Evolutionary conservation across 257 asterid species (phyloP).

Genomic region (Salvia splendens): DNA sequence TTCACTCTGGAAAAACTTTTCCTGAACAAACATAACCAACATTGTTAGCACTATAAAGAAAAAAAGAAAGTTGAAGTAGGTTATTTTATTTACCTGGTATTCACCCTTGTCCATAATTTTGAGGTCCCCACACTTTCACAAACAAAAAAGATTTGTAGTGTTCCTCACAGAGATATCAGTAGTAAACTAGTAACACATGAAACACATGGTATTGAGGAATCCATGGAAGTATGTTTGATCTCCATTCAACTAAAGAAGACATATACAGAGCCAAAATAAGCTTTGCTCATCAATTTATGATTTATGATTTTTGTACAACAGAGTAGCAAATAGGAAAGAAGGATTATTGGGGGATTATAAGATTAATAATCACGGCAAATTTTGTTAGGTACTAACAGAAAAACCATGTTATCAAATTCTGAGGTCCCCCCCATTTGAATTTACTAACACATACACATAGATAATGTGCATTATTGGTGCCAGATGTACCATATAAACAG

Average conservation of each 20-base stretch:
- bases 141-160: constrained; percentile 22
- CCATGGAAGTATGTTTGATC: constrained; percentile 15
- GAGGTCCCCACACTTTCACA: constrained; percentile 43
- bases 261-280: constrained; percentile 20
- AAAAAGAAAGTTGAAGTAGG: constrained; percentile 26
- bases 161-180: constrained; percentile 15
- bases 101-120: constrained; percentile 25
- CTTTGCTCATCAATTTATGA: constrained; percentile 11
- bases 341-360: constrained; percentile 1
- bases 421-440: constrained; percentile 29
- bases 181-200: constrained; percentile 26
- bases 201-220: constrained; percentile 15
- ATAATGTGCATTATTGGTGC: constrained; percentile 38
- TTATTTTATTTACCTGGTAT: constrained; percentile 35
- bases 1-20: constrained; percentile 19
- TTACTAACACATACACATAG: constrained; percentile 29
- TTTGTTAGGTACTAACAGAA: constrained; percentile 2
- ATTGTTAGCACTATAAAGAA: constrained; percentile 29
- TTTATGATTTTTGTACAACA: constrained; percentile 21
- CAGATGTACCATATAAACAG: constrained; percentile 30
- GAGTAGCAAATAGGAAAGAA: constrained; percentile 15
- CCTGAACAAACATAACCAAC: constrained; percentile 25
- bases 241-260: constrained; percentile 29
- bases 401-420: constrained; percentile 13
- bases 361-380: constrained; percentile 16